These are phyloP conservation scores for Neurospora sp. DNA, from an alignment of 495 filamentous ascomycete genomes.

Conservation along the genomic window DNA sequence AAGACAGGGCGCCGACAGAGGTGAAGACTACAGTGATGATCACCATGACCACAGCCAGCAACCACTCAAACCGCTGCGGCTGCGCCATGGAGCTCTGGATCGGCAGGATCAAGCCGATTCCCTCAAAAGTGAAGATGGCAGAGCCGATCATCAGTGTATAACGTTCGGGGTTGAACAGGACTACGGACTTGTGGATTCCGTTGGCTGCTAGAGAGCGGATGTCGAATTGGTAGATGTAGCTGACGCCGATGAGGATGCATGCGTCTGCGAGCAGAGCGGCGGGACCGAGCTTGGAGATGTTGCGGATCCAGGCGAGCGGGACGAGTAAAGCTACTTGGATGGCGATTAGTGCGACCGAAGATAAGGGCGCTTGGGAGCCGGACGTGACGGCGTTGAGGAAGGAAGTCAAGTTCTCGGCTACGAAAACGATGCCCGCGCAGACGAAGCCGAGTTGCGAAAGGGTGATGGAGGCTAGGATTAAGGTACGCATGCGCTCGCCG, in stretches of 20 bases:
- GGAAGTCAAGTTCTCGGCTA: slow-evolving; percentile 50
- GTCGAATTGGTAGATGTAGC: slow-evolving; percentile 56
- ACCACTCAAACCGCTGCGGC: slow-evolving; percentile 46
- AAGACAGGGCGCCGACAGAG: slow-evolving; percentile 52
- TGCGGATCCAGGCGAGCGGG: slow-evolving; percentile 51
- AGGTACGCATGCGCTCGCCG: slow-evolving; percentile 36
- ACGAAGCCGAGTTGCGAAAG: slow-evolving; percentile 61
- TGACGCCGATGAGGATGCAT: slow-evolving; percentile 52
- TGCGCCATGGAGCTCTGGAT: slow-evolving; percentile 55
- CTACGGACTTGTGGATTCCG: slow-evolving; percentile 40
- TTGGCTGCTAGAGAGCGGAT: slow-evolving; percentile 35
- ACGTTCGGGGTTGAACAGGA: slow-evolving; percentile 48
- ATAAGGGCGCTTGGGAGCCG: slow-evolving; percentile 22
- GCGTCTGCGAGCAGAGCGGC: slow-evolving; percentile 50
- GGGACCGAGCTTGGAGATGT: slow-evolving; percentile 53
- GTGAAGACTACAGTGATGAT: slow-evolving; percentile 55
- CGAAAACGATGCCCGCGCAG: slow-evolving; percentile 54
- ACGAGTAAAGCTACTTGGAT: slow-evolving; percentile 46
- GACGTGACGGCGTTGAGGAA: slow-evolving; percentile 45
- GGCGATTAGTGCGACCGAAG: slow-evolving; percentile 39
- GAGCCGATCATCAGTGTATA: slow-evolving; percentile 55
- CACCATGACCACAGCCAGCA: slow-evolving; percentile 49
- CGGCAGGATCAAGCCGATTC: slow-evolving; percentile 55
- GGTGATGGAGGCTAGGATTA: slow-evolving; percentile 50
- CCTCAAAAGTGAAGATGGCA: slow-evolving; percentile 59